A percentile compares a stretch with the other conserved stretches of the same genome.
These are phyloP conservation scores for Neofusicoccum umdonicola DNA, from an alignment of 2,329 filamentous ascomycete genomes.

Conservation along the genomic window DNA sequence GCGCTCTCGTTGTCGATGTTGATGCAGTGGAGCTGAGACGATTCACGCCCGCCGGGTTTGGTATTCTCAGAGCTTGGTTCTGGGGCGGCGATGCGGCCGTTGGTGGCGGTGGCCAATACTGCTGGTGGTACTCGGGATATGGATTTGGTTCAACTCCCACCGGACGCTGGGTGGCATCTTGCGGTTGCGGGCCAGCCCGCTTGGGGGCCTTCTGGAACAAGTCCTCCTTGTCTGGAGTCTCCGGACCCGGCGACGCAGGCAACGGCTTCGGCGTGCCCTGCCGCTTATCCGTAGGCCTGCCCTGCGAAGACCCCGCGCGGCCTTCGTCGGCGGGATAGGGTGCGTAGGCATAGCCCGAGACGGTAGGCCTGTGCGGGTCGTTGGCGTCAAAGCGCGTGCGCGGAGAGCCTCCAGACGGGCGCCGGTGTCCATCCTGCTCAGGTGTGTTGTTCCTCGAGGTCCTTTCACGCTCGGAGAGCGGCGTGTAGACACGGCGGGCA, in stretches of 20 bases:
- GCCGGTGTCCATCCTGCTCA: conserved; percentile 29
- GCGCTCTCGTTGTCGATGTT: conserved; percentile 87
- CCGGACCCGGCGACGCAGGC: conserved; percentile 76
- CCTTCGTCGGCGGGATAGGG: conserved; percentile 29
- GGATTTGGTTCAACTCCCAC: conserved; percentile 46
- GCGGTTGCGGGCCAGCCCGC: conserved; percentile 25
- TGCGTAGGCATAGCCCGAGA: conserved; percentile 43
- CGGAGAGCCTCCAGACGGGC: conserved; percentile 30
- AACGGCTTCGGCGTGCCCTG: conserved; percentile 81
- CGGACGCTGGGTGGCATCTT: conserved; percentile 35
- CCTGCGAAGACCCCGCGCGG: conserved; percentile 37
- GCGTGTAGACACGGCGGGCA: conserved; percentile 32
- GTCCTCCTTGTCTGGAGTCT: conserved; percentile 72
- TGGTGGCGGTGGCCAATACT: conserved; percentile 57
- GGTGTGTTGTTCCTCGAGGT: conserved; percentile 33
- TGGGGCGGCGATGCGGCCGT: conserved; percentile 23
- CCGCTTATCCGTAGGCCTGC: conserved; percentile 72
- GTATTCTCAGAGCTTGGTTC: conserved; percentile 46
- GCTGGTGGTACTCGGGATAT: conserved; percentile 57
- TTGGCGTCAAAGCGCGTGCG: conserved; percentile 47
- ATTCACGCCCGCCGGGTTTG: conserved; percentile 56
- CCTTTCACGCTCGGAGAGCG: conserved; percentile 36
- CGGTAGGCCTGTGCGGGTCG: conserved; percentile 49
- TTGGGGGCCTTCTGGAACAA: conserved; percentile 67
- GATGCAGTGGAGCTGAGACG: conserved; percentile 79